Evolutionary conservation across 2,329 filamentous ascomycete genomes (phyloP).

Genomic region (Colletotrichum sp.): DNA sequence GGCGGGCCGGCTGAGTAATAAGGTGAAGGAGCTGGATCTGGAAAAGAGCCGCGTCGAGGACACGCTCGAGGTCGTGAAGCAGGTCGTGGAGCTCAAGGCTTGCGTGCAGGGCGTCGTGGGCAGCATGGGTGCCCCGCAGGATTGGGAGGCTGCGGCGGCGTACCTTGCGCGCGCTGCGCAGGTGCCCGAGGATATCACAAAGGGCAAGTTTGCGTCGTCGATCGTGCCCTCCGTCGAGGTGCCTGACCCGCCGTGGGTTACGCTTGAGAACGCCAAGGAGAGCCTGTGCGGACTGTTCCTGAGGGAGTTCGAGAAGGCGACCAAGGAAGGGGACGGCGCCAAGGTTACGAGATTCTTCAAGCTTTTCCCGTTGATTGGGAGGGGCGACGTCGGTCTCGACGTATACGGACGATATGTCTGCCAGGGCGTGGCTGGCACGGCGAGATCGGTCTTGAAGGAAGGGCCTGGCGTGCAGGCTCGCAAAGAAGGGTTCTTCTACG

Average conservation of each 20-base stretch:
- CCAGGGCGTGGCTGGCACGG: conserved; percentile 86
- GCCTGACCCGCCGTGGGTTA: conserved; percentile 87
- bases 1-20: conserved; percentile 82
- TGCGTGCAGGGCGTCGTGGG: conserved; percentile 94
- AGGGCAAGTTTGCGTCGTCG: conserved; percentile 85
- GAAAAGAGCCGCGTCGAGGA: conserved; percentile 92
- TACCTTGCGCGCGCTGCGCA: conserved; percentile 85
- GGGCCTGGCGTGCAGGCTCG: conserved; percentile 49
- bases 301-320: conserved; percentile 92
- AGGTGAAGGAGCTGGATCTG: conserved; percentile 85
- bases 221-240: conserved; percentile 97
- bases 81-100: conserved; percentile 95
- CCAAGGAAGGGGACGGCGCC: conserved; percentile 82
- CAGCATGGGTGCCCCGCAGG: conserved; percentile 96
- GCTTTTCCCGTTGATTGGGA: conserved; percentile 90
- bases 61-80: conserved; percentile 90
- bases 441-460: conserved; percentile 80
- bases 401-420: conserved; percentile 97
- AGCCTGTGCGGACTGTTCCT: conserved; percentile 90
- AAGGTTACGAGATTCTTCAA: conserved; percentile 98
- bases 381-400: conserved; percentile 87
- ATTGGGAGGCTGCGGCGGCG: conserved; percentile 95
- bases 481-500: conserved; percentile 89
- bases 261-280: conserved; percentile 85
- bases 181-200: conserved; percentile 80